phyloP scores from a whole-genome alignment of 768 basidiomycete genomes.

The Dioszegia hungarica region DNA sequence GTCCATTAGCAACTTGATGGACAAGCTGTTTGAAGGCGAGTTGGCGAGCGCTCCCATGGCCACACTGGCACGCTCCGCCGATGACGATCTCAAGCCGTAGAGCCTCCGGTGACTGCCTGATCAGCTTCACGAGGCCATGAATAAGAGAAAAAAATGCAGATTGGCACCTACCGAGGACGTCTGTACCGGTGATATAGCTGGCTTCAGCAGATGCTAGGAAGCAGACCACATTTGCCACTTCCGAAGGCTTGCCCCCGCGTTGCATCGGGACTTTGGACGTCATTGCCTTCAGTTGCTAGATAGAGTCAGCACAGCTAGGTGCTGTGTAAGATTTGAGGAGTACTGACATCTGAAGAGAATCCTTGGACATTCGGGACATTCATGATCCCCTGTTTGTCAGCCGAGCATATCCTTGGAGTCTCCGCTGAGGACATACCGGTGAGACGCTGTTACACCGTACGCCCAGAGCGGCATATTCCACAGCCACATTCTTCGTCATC shows the following conservation, averaged over 20 bases:
- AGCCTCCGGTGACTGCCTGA: background rate
- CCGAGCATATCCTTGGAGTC: too few species aligned
- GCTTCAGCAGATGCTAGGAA: constrained; percentile 7
- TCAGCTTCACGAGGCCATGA: too few species aligned
- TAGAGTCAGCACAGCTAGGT: too few species aligned
- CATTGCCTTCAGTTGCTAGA: background rate
- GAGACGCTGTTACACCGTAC: constrained; percentile 13
- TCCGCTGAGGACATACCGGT: constrained; percentile 17
- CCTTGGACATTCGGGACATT: constrained; percentile 20
- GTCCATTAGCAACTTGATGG: too few species aligned
- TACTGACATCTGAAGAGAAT: constrained; percentile 11
- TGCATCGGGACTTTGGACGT: background rate
- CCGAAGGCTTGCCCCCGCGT: constrained; percentile 10
- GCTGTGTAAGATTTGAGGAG: too few species aligned
- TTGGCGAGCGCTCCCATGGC: too few species aligned
- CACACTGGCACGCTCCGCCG: background rate
- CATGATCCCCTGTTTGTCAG: constrained; percentile 13
- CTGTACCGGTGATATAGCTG: constrained; percentile 10
- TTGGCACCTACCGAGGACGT: constrained; percentile 6
- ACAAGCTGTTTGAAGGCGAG: too few species aligned
- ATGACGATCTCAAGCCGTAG: background rate
- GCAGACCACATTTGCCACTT: constrained; percentile 6
- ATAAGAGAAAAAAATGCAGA: background rate
- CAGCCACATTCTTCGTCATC: constrained; percentile 11
- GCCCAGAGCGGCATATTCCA: constrained; percentile 7